Evolutionary conservation across 106 monocot species (phyloP).

Genomic region (Dioscorea zingiberensis): DNA sequence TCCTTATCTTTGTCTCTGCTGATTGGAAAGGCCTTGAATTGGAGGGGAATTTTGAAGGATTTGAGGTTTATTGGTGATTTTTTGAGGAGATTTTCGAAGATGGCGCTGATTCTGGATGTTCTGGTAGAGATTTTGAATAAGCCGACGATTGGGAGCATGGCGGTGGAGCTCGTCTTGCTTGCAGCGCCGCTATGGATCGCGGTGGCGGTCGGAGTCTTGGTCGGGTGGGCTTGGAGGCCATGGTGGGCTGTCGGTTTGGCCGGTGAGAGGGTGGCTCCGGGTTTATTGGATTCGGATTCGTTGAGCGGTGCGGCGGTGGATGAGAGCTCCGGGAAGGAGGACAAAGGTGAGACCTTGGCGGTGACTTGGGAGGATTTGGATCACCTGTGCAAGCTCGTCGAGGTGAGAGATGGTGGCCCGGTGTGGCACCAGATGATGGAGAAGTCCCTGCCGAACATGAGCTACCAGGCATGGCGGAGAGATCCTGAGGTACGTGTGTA

Average conservation of each 20-base stretch:
- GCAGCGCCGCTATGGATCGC: slow-evolving; percentile 53
- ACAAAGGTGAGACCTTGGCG: slow-evolving; percentile 24
- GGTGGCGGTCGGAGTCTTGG: slow-evolving; percentile 40
- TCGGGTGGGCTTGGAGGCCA: slow-evolving; percentile 79
- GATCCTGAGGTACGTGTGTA: slow-evolving; percentile 51
- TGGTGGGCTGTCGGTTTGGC: slow-evolving; percentile 15
- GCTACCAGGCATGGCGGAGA: slow-evolving; percentile 80
- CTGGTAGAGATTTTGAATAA: no score
- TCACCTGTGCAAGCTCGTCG: slow-evolving; percentile 54
- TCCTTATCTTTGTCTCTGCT: no score
- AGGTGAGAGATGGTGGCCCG: slow-evolving; percentile 63
- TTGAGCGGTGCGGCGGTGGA: background rate
- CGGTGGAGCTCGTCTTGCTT: slow-evolving; percentile 36
- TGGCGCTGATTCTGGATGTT: no score
- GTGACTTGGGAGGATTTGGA: slow-evolving; percentile 50
- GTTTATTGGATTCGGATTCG: slow-evolving; percentile 10
- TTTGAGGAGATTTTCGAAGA: no score
- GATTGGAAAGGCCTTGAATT: no score
- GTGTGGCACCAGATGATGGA: slow-evolving; percentile 86
- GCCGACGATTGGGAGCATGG: no score
- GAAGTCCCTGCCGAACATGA: slow-evolving; percentile 40
- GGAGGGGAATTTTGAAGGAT: no score
- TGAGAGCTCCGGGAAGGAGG: background rate
- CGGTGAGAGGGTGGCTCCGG: background rate
- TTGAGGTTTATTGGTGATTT: no score